phyloP scores from a whole-genome alignment of 2,329 filamentous ascomycete species.

The Daldinia sp. region DNA sequence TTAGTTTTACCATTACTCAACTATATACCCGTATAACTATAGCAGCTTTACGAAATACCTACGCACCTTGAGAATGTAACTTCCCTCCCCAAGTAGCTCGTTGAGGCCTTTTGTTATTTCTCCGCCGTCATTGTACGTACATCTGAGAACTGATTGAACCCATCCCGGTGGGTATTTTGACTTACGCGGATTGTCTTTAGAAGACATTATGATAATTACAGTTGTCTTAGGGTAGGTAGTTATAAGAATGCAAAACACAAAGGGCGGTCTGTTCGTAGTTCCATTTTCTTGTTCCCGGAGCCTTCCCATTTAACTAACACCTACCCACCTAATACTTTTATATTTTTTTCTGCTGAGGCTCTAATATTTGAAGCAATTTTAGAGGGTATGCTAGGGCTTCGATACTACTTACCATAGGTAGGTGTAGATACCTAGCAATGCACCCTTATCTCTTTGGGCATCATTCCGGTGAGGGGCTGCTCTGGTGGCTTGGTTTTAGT shows the following conservation, averaged over 20 bases:
- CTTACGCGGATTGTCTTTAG: background rate
- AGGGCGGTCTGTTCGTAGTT: background rate
- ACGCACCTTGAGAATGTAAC: conserved; percentile 22
- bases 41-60: background rate
- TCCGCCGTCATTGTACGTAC: conserved; percentile 23
- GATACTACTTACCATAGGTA: conserved; percentile 3
- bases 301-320: background rate
- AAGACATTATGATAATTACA: background rate
- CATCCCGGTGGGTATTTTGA: background rate
- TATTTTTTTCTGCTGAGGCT: background rate
- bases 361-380: background rate
- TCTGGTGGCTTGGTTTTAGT: conserved; percentile 13
- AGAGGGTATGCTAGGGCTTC: background rate
- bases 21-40: background rate
- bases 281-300: background rate
- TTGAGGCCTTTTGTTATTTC: conserved; percentile 14
- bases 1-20: background rate
- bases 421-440: conserved; percentile 7
- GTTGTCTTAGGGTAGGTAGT: too few relatives aligned
- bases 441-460: conserved; percentile 1
- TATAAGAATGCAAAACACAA: background rate
- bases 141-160: conserved; percentile 20
- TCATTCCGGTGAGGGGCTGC: conserved; percentile 8
- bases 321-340: background rate
- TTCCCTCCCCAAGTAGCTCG: conserved; percentile 8